Percentiles rank a stretch among this genome's conserved stretches.
Evolutionary conservation across 1,139 yeast species (phyloP).

Genomic region (Pichia sp.): DNA sequence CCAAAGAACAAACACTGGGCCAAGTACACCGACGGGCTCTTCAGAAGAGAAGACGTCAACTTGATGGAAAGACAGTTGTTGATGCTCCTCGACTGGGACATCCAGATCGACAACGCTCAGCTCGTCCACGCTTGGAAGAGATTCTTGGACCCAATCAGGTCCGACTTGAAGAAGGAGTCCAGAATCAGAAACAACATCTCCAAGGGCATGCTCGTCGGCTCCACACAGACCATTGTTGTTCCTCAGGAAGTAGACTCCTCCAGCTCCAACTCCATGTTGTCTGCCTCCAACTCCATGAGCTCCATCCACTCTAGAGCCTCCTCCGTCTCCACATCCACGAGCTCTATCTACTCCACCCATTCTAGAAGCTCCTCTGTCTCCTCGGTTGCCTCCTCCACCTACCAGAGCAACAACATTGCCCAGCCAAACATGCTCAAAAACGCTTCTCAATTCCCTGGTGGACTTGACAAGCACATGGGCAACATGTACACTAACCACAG

Average conservation of each 20-base stretch:
- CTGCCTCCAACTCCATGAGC: slow-evolving; percentile 8
- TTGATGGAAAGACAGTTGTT: slow-evolving; percentile 76
- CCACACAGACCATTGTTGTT: slow-evolving; percentile 28
- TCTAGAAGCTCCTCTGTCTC: slow-evolving; percentile 32
- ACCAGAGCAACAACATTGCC: not conserved
- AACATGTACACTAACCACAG: too few relatives aligned
- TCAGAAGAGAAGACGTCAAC: slow-evolving; percentile 63
- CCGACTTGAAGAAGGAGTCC: slow-evolving; percentile 43
- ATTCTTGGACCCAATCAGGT: slow-evolving; percentile 60
- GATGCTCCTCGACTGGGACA: slow-evolving; percentile 66
- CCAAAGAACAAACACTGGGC: slow-evolving; percentile 81
- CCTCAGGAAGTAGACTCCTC: slow-evolving; percentile 10
- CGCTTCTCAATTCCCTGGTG: slow-evolving; percentile 3
- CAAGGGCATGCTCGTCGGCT: slow-evolving; percentile 28
- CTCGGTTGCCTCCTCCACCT: slow-evolving; percentile 19
- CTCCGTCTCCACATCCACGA: slow-evolving; percentile 25
- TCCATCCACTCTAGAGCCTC: slow-evolving; percentile 28
- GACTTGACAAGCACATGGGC: slow-evolving; percentile 4
- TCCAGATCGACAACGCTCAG: slow-evolving; percentile 52
- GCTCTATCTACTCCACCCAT: slow-evolving; percentile 20
- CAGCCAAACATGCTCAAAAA: not conserved
- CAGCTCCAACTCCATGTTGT: not conserved
- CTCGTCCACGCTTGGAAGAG: slow-evolving; percentile 44
- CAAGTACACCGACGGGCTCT: slow-evolving; percentile 67
- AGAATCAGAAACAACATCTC: slow-evolving; percentile 29